Evolutionary conservation across 306 rosid genomes (phyloP).

Genomic region (Cicer pinnatifidum): DNA sequence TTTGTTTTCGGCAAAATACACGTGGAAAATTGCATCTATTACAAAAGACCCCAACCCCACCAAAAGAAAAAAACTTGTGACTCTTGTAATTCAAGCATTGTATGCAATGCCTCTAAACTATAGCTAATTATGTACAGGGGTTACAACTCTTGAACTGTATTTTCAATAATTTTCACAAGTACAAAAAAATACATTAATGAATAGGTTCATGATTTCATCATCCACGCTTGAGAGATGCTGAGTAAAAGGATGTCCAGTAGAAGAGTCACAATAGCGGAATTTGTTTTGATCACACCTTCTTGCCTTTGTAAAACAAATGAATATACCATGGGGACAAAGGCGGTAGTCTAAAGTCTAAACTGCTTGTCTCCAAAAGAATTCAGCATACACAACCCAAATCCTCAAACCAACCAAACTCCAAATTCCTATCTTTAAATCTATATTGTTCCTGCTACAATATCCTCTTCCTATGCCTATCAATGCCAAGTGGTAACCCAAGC

Average conservation of each 20-base stretch:
- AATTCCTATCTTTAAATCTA: slow-evolving; percentile 64
- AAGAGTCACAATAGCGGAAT: slow-evolving; percentile 55
- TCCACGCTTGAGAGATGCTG: slow-evolving; percentile 48
- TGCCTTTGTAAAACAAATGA: slow-evolving; percentile 58
- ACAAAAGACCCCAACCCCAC: not conserved
- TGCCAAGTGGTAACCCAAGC: slow-evolving; percentile 43
- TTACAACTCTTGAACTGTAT: slow-evolving; percentile 59
- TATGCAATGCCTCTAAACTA: slow-evolving; percentile 66
- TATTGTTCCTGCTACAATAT: slow-evolving; percentile 55
- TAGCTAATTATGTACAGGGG: slow-evolving; percentile 73
- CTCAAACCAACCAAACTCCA: slow-evolving; percentile 59
- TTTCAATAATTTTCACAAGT: slow-evolving; percentile 60
- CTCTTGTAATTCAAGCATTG: slow-evolving; percentile 48
- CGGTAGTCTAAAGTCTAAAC: slow-evolving; percentile 41
- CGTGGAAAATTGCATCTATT: slow-evolving; percentile 34
- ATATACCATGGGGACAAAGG: slow-evolving; percentile 67
- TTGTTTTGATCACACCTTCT: slow-evolving; percentile 55
- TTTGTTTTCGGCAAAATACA: slow-evolving; percentile 9
- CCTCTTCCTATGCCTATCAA: slow-evolving; percentile 54
- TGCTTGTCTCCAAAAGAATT: slow-evolving; percentile 89
- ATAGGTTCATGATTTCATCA: slow-evolving; percentile 53
- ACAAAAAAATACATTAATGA: slow-evolving; percentile 51
- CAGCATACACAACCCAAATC: slow-evolving; percentile 52
- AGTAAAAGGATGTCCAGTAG: slow-evolving; percentile 48
- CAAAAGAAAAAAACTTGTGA: not conserved